A percentile compares a stretch with the other conserved stretches of the same genome.
phyloP scores from a whole-genome alignment of 345 rosid genomes.

The Rhizophora apiculata region DNA sequence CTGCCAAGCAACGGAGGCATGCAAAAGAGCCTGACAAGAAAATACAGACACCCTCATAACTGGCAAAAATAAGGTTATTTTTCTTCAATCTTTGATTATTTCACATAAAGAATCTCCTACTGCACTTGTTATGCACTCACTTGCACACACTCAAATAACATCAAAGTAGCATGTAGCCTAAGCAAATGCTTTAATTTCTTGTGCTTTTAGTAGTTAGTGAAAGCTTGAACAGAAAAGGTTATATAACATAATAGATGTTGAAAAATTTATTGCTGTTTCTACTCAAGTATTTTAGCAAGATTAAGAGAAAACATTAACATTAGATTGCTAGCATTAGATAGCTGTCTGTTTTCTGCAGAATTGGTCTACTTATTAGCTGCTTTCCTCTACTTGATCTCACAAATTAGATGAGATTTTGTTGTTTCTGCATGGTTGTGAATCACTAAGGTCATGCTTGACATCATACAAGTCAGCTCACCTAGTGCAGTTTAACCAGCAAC shows the following conservation, averaged over 20 bases:
- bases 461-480: neutral
- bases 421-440: neutral
- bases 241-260: neutral
- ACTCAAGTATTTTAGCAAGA: neutral
- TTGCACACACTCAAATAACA: neutral
- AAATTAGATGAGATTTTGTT: no score
- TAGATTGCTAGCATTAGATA: no score
- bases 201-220: neutral
- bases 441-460: neutral
- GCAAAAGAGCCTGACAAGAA: conserved; percentile 75
- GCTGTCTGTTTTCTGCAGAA: no score
- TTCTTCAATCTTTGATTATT: neutral
- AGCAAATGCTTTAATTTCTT: neutral
- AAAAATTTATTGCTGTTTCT: neutral
- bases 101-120: neutral
- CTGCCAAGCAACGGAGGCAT: conserved; percentile 81
- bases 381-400: no score
- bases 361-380: no score
- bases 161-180: neutral
- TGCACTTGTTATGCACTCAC: neutral
- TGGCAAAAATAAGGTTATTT: neutral
- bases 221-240: neutral
- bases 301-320: no score
- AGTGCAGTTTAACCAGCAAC: neutral
- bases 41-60: neutral